These are phyloP conservation scores for Strobilomyces confusus DNA, from an alignment of 768 basidiomycete genomes.

Conservation along the genomic window DNA sequence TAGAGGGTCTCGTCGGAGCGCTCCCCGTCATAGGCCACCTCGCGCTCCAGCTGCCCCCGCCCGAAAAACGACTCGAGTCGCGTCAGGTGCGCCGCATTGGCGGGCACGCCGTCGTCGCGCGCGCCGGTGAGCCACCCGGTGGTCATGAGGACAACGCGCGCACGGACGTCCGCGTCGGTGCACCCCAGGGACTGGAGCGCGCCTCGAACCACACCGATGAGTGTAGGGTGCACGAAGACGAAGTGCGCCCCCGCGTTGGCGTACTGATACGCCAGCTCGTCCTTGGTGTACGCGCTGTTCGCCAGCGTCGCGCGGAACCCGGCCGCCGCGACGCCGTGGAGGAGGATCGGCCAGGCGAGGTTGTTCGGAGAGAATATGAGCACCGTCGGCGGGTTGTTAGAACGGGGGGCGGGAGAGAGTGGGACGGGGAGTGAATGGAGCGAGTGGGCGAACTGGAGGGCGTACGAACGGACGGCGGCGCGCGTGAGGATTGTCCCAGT, in stretches of 20 bases:
- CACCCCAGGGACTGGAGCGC: constrained; percentile 54
- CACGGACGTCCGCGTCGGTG: constrained; percentile 42
- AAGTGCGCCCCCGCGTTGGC: constrained; percentile 59
- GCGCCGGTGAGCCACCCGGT: constrained; percentile 41
- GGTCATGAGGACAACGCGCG: constrained; percentile 55
- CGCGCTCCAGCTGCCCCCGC: constrained; percentile 44
- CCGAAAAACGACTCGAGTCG: constrained; percentile 48
- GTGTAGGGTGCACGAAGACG: constrained; percentile 61
- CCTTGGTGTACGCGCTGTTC: constrained; percentile 64
- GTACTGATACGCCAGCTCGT: constrained; percentile 72
- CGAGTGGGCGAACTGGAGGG: constrained; percentile 57
- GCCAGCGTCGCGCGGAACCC: constrained; percentile 68
- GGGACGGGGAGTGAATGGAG: constrained; percentile 43
- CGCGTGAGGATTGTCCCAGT: constrained; percentile 57
- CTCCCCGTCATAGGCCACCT: constrained; percentile 53
- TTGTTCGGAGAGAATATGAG: constrained; percentile 71
- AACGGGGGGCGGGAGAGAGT: constrained; percentile 47
- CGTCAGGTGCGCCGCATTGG: constrained; percentile 34
- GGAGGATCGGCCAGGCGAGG: constrained; percentile 48
- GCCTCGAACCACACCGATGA: constrained; percentile 49
- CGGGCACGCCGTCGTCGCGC: constrained; percentile 29
- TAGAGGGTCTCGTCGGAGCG: constrained; percentile 56
- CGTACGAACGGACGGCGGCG: constrained; percentile 45
- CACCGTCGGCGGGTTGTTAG: constrained; percentile 39
- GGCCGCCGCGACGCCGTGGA: constrained; percentile 51